These are phyloP conservation scores for Aspergillus funiculosus DNA, from an alignment of 495 filamentous ascomycete species.

Conservation along the genomic window DNA sequence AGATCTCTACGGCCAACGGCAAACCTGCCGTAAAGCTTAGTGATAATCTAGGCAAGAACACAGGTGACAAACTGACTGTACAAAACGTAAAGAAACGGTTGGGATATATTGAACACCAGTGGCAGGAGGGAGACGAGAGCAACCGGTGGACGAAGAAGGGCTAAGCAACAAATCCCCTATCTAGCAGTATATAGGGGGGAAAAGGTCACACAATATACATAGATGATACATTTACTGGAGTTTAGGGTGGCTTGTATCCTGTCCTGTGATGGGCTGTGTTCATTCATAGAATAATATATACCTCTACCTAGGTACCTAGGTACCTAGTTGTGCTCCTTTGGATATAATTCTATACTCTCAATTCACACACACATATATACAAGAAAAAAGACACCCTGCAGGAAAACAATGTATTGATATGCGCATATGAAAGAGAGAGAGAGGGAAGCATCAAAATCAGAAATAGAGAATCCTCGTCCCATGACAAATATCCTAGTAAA, in stretches of 20 bases:
- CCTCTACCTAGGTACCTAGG: no score
- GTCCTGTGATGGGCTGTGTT: no score
- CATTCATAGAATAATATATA: no score
- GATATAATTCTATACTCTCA: no score
- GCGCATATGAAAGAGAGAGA: neutral
- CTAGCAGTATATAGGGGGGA: no score
- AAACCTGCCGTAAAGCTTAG: conserved; percentile 91
- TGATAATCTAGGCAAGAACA: conserved; percentile 95
- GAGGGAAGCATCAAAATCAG: conserved; percentile 1
- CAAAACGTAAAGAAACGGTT: conserved; percentile 75
- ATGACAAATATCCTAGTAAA: conserved; percentile 24
- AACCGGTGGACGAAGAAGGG: conserved; percentile 61
- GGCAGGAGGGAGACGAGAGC: conserved; percentile 78
- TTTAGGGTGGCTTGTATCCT: no score
- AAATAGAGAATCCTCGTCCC: neutral
- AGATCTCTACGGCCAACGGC: conserved; percentile 77
- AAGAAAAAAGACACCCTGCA: no score
- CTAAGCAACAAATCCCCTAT: conserved; percentile 6
- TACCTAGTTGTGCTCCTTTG: no score
- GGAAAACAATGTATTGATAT: neutral
- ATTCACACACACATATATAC: no score
- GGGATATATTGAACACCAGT: conserved; percentile 78
- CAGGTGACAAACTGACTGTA: conserved; percentile 73
- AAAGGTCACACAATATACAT: no score
- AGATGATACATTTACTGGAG: no score